Evolutionary conservation across 129 eudicot species (phyloP).

Genomic region (Deinandra increscens): DNA sequence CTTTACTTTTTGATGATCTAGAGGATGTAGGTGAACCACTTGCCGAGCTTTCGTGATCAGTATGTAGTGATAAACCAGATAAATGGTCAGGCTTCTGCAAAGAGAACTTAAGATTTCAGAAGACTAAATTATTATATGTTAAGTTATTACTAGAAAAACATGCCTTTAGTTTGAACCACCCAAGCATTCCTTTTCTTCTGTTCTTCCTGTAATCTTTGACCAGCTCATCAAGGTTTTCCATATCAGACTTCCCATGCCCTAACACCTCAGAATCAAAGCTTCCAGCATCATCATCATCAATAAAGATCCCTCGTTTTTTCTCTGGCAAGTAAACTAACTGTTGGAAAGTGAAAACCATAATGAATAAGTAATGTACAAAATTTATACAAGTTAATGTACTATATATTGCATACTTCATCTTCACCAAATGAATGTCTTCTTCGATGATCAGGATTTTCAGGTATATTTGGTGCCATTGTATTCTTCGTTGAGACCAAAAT

Average conservation of each 20-base stretch:
- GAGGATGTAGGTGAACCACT: constrained; percentile 79
- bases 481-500: constrained; percentile 80
- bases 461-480: constrained; percentile 44
- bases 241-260: constrained; percentile 47
- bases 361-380: background rate
- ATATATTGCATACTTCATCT: constrained; percentile 59
- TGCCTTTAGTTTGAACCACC: constrained; percentile 83
- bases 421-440: constrained; percentile 82
- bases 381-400: constrained; percentile 5
- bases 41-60: constrained; percentile 56
- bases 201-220: constrained; percentile 64
- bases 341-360: constrained; percentile 5
- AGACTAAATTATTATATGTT: background rate
- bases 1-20: constrained; percentile 57
- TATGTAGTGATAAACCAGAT: constrained; percentile 42
- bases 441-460: constrained; percentile 49
- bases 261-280: constrained; percentile 62
- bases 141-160: background rate
- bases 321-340: constrained; percentile 79
- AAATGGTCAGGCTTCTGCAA: constrained; percentile 65
- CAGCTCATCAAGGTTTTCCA: constrained; percentile 63
- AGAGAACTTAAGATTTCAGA: background rate
- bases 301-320: constrained; percentile 60
- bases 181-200: constrained; percentile 73
- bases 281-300: constrained; percentile 72